Percentiles rank a stretch among this genome's conserved stretches.
Conservation (phyloP, 805 yeast genomes). For the Yamadazyma insecticola region DNA sequence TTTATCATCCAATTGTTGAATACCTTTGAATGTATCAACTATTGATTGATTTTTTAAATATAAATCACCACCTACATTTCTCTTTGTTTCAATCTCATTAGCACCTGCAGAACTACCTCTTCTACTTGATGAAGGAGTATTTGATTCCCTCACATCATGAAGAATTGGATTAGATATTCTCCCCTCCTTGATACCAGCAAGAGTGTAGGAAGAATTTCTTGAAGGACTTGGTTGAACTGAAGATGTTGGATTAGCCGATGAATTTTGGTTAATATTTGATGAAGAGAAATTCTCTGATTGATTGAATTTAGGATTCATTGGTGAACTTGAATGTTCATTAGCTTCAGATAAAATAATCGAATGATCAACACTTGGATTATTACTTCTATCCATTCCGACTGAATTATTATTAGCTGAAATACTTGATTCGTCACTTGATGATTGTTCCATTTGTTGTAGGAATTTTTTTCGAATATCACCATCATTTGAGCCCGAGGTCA, state of each 20-base stretch:
- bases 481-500: constrained; percentile 23
- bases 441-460: constrained; percentile 19
- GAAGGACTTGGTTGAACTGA: background rate
- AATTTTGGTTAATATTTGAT: background rate
- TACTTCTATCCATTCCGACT: background rate
- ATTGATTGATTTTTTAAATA: constrained; percentile 38
- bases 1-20: constrained; percentile 37
- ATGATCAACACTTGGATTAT: constrained; percentile 11
- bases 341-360: constrained; percentile 33
- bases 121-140: constrained; percentile 20
- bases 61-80: constrained; percentile 43
- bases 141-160: constrained; percentile 31
- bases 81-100: constrained; percentile 40
- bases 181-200: constrained; percentile 27
- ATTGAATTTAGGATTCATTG: constrained; percentile 1
- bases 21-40: constrained; percentile 40
- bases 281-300: constrained; percentile 6
- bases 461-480: constrained; percentile 17
- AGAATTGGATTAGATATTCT: constrained; percentile 19
- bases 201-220: constrained; percentile 3
- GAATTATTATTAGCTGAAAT: constrained; percentile 6
- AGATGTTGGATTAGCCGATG: constrained; percentile 1
- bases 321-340: background rate
- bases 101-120: constrained; percentile 32
- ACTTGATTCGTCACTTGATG: constrained; percentile 16